phyloP scores from a whole-genome alignment of 768 basidiomycete species.

The Pleurotus eryngii region DNA sequence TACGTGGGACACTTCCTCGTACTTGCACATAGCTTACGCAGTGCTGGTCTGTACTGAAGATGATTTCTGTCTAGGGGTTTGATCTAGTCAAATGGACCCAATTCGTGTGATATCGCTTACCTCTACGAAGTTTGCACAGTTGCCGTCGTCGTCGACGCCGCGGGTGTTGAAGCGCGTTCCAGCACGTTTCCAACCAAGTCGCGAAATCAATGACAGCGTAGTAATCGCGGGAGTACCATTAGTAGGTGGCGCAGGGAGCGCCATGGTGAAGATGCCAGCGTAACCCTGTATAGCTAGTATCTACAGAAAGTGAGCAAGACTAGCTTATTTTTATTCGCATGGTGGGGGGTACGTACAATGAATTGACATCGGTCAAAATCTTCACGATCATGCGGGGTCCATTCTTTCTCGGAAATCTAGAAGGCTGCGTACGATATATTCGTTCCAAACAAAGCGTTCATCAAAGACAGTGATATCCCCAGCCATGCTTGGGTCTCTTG shows the following conservation, averaged over 20 bases:
- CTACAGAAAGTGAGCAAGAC: constrained; percentile 32
- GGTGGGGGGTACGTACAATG: constrained; percentile 49
- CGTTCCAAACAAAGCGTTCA: constrained; percentile 93
- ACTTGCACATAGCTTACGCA: constrained; percentile 93
- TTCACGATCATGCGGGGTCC: constrained; percentile 58
- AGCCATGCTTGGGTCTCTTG: constrained; percentile 39
- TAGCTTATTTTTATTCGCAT: not conserved
- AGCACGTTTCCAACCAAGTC: constrained; percentile 92
- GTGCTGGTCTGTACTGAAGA: constrained; percentile 83
- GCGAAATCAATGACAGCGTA: constrained; percentile 77
- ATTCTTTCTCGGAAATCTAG: constrained; percentile 85
- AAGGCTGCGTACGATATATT: constrained; percentile 81
- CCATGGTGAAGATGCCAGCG: constrained; percentile 78
- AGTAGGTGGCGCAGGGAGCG: constrained; percentile 71
- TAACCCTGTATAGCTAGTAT: constrained; percentile 93
- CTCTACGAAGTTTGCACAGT: constrained; percentile 96
- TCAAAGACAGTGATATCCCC: constrained; percentile 66
- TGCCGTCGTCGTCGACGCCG: constrained; percentile 93
- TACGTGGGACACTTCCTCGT: constrained; percentile 92
- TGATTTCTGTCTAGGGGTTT: constrained; percentile 73
- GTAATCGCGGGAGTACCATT: constrained; percentile 70
- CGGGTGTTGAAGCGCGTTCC: constrained; percentile 97
- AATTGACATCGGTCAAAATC: constrained; percentile 85
- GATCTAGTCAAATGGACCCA: constrained; percentile 11
- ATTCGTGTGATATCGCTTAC: constrained; percentile 32